Conservation (phyloP, 225 moss, liverwort and hornwort genomes). For the Bryoerythrophyllum caledonicum region DNA sequence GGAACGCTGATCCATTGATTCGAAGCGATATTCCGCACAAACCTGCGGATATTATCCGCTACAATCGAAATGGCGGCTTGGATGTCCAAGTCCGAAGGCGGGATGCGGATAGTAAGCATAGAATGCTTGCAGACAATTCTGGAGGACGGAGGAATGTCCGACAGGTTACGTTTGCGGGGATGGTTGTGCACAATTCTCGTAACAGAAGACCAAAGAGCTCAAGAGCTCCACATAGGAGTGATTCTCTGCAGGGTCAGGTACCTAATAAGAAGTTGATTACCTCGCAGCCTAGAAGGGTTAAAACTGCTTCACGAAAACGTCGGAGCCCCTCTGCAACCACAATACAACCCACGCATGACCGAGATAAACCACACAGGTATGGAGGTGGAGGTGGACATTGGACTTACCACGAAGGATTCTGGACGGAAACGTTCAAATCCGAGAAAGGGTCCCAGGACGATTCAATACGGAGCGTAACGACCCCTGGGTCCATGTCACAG, state of each 20-base stretch:
- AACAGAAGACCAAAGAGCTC: conserved; percentile 1
- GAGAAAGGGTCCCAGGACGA: conserved; percentile 19
- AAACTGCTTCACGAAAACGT: conserved; percentile 14
- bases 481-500: conserved; percentile 12
- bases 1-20: conserved; percentile 48
- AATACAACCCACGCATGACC: background rate
- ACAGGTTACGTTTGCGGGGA: conserved; percentile 54
- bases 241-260: background rate
- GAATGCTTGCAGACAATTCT: background rate
- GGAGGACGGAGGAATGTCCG: conserved; percentile 30
- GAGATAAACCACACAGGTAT: conserved; percentile 12
- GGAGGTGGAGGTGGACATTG: conserved; percentile 23
- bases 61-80: conserved; percentile 34
- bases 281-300: conserved; percentile 2
- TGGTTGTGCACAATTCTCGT: conserved; percentile 32
- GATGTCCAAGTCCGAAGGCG: conserved; percentile 20
- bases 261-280: background rate
- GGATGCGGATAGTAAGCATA: conserved; percentile 2
- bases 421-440: conserved; percentile 36
- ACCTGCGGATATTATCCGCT: conserved; percentile 39
- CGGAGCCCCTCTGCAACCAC: conserved; percentile 1
- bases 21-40: conserved; percentile 47
- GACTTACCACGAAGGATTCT: conserved; percentile 39
- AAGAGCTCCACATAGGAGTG: conserved; percentile 6
- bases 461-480: conserved; percentile 18